Evolutionary conservation across 2,329 filamentous ascomycete genomes (phyloP).

Genomic region (Neonectria hederae): DNA sequence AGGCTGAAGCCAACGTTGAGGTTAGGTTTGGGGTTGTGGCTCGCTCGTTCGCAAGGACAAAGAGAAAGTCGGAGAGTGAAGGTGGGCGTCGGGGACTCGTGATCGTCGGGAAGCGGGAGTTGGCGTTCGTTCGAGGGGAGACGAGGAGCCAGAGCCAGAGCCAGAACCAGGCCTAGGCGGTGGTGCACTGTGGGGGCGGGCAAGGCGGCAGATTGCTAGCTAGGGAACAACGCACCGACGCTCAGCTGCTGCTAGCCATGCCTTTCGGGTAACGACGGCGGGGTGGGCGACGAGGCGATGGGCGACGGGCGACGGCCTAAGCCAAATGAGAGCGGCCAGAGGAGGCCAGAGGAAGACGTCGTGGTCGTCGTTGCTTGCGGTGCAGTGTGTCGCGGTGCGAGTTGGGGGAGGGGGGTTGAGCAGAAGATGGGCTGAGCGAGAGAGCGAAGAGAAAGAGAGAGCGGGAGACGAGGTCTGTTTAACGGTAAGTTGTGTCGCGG

Average conservation of each 20-base stretch:
- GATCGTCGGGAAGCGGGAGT: constrained; percentile 26
- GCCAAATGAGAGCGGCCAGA: neutral
- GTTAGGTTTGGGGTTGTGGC: neutral
- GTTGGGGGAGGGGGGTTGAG: neutral
- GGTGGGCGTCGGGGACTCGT: constrained; percentile 16
- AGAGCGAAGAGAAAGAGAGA: neutral
- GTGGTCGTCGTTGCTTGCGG: constrained; percentile 5
- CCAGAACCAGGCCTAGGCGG: constrained; percentile 31
- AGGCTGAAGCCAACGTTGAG: neutral
- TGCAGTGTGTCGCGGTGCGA: constrained; percentile 7
- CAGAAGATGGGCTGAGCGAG: constrained; percentile 13
- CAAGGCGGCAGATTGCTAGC: constrained; percentile 32
- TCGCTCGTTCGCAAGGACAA: neutral
- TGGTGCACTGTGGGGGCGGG: constrained; percentile 33
- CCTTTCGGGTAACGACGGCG: constrained; percentile 22
- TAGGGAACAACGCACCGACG: constrained; percentile 13
- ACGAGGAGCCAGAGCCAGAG: constrained; percentile 13
- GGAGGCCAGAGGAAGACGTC: neutral
- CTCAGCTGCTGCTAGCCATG: constrained; percentile 30
- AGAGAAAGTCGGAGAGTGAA: neutral
- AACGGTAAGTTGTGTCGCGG: constrained; percentile 16
- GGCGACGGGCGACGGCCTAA: constrained; percentile 5
- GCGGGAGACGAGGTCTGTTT: neutral
- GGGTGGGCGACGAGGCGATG: neutral
- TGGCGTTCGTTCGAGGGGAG: constrained; percentile 35